Evolutionary conservation across 495 filamentous ascomycete species (phyloP).

Genomic region (Apiosordaria backusii): DNA sequence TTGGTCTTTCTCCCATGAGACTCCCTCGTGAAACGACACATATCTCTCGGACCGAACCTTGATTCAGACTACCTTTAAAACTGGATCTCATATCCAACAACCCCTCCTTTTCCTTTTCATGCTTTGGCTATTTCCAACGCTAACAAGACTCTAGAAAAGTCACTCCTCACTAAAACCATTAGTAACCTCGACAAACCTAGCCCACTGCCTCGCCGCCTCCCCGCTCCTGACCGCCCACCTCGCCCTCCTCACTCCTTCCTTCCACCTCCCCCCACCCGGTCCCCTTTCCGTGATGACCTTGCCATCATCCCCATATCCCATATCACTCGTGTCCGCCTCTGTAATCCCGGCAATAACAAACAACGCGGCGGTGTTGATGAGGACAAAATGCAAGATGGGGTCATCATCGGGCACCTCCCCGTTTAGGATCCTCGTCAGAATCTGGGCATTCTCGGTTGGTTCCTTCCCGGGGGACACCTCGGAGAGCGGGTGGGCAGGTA

Average conservation of each 20-base stretch:
- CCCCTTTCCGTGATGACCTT: slow-evolving; percentile 76
- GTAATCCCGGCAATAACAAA: slow-evolving; percentile 82
- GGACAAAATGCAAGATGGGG: slow-evolving; percentile 87
- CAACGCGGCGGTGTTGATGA: slow-evolving; percentile 88
- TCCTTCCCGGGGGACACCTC: slow-evolving; percentile 80
- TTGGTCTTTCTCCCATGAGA: too few species aligned
- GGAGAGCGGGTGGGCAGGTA: slow-evolving; percentile 67
- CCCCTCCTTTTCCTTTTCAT: background rate
- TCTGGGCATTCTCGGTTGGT: slow-evolving; percentile 80
- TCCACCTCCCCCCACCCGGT: slow-evolving; percentile 85
- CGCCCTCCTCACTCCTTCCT: slow-evolving; percentile 81
- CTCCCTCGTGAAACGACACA: too few species aligned
- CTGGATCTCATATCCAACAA: too few species aligned
- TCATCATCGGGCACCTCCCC: slow-evolving; percentile 68
- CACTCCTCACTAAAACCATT: slow-evolving; percentile 31
- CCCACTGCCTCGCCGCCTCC: slow-evolving; percentile 70
- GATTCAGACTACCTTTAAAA: too few species aligned
- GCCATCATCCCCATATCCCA: slow-evolving; percentile 61
- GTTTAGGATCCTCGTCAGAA: slow-evolving; percentile 70
- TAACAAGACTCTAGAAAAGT: background rate
- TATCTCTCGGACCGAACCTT: too few species aligned
- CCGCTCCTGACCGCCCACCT: slow-evolving; percentile 80
- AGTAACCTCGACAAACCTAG: slow-evolving; percentile 60
- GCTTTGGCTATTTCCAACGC: background rate
- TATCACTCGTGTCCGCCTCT: slow-evolving; percentile 70